Evolutionary conservation across 176 grass and related monocot species (phyloP), one percentile per base, ranked within the genome.

Genomic region (Oryza australiensis): DNA sequence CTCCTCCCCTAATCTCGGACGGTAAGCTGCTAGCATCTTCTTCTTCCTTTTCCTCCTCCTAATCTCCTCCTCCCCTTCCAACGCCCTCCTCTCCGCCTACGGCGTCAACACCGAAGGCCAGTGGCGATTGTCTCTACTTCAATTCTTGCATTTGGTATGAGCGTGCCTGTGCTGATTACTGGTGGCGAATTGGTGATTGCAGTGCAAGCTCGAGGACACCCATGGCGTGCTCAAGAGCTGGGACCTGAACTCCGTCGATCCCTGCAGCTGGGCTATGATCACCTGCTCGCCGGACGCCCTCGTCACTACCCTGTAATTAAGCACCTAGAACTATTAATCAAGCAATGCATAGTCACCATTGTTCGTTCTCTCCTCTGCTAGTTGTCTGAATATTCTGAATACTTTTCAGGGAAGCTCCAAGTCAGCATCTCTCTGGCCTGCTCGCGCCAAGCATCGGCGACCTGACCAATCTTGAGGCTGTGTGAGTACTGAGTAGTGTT

Each of bases 151-250:
- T 80, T 65, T 26, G 20, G 7, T 24, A 6, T 40, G 38, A 40
- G 38, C 9, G 2, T 24, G 55, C 23, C 8, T 13, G 28, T 55
- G 30, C 73, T 34, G 53, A 66, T 76, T 86, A 24, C 9, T 80
- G n/a, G 26, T 40, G n/a, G 4, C 11, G 5, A 40, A 37, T 37
- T 37, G 35, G 35, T 8, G 34, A 35, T 35, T 68, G 57, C 87
- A 95, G 96, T 96, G 85, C 93, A 84, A 87, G 93, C 93, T 99
- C 49, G 90, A 76, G 62, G 93, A 95, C 69, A 93, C 96, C 29
- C 91, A 85, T 53, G 88, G 87, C 59, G 85, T 83, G 84, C 82
- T 99, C 84, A 86, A 90, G 77, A 93, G 80, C 85, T 99, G 96
- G 96, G 96, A 99, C 82, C 69, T 75, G 84, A 46, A 83, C 89